A percentile compares a stretch with the other conserved stretches of the same genome.
Evolutionary conservation across 441 rosid genomes (phyloP).

Genomic region (Populus hybrid): DNA sequence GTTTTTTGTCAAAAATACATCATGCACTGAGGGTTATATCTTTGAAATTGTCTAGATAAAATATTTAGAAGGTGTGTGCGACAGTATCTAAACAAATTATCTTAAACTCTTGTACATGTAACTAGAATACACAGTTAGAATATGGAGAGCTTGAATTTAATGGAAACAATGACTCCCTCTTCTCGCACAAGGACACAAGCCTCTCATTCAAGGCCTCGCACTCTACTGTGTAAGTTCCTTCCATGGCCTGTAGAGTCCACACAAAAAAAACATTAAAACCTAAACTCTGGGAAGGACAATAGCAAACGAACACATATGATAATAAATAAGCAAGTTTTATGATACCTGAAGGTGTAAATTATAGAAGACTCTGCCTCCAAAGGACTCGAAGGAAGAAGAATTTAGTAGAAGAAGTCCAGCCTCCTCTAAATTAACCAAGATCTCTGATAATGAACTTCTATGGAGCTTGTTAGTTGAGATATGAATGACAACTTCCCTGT

Average conservation of each 20-base stretch:
- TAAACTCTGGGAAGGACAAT: neutral
- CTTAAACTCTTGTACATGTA: neutral
- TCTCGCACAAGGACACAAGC: slow-evolving; percentile 37
- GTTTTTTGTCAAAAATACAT: no score
- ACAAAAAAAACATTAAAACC: neutral
- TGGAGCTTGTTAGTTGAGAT: slow-evolving; percentile 36
- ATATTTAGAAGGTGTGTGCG: no score
- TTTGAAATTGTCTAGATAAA: no score
- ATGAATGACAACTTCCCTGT: slow-evolving; percentile 46
- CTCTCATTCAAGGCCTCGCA: slow-evolving; percentile 40
- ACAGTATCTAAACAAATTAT: neutral
- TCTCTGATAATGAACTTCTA: slow-evolving; percentile 33
- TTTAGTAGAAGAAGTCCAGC: slow-evolving; percentile 43
- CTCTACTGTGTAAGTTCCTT: slow-evolving; percentile 23
- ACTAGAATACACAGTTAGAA: neutral
- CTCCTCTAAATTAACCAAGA: slow-evolving; percentile 41
- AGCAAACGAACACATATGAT: neutral
- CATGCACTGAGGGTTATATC: no score
- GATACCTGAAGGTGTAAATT: slow-evolving; percentile 51
- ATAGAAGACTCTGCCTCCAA: slow-evolving; percentile 46
- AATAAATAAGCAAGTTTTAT: neutral
- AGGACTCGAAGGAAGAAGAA: slow-evolving; percentile 57
- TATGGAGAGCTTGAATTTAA: neutral
- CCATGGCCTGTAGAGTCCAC: slow-evolving; percentile 22
- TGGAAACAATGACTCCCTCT: slow-evolving; percentile 9